These are phyloP conservation scores for Phyllosticta paracitricarpa DNA, from an alignment of 2,329 filamentous ascomycete species.

Conservation along the genomic window DNA sequence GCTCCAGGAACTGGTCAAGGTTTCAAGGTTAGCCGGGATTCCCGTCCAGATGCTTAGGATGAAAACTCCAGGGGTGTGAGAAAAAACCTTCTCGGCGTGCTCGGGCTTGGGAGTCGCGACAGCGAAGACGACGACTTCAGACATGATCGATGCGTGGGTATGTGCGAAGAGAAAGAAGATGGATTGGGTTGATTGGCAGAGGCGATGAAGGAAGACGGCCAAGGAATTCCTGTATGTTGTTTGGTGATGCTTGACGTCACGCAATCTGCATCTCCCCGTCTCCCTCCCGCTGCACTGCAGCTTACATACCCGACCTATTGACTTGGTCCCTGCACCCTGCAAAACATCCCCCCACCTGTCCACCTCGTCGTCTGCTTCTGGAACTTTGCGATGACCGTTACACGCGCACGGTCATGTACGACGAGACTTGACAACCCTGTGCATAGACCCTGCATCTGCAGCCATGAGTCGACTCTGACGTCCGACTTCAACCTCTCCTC, in stretches of 20 bases:
- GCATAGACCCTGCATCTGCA: not conserved
- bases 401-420: not conserved
- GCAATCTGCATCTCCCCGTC: not conserved
- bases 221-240: not conserved
- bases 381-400: not conserved
- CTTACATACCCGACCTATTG: not conserved
- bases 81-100: constrained; percentile 21
- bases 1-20: constrained; percentile 21
- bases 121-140: constrained; percentile 20
- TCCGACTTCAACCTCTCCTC: not conserved
- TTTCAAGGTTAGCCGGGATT: not conserved
- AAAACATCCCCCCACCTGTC: not conserved
- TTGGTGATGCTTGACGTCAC: not conserved
- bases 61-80: not conserved
- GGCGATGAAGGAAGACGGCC: not conserved
- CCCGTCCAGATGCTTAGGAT: not conserved
- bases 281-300: not conserved
- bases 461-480: not conserved
- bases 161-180: too few relatives aligned
- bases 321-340: not conserved
- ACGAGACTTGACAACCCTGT: not conserved
- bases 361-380: not conserved
- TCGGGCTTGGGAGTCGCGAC: constrained; percentile 22
- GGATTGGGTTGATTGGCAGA: not conserved
- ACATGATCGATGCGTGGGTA: constrained; percentile 14